Conservation (phyloP, 352 stramenopile species). For the Hyaloperonospora arabidopsidis region DNA sequence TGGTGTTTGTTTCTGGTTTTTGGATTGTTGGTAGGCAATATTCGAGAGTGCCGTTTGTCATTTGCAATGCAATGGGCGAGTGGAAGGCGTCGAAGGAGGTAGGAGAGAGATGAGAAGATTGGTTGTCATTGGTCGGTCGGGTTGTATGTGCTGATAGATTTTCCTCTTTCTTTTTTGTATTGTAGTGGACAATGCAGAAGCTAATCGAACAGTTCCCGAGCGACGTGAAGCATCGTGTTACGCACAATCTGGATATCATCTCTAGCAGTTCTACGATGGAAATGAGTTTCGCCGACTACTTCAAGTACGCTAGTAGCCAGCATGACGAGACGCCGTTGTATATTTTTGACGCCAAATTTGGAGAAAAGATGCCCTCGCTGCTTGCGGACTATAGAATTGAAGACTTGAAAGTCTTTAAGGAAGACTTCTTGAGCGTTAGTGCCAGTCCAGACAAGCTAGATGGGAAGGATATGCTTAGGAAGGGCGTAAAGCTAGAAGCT, state of each 20-base stretch:
- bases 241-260: conserved; percentile 75
- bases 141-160: background rate
- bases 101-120: background rate
- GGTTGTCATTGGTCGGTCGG: background rate
- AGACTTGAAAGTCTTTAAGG: conserved; percentile 59
- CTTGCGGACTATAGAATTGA: conserved; percentile 58
- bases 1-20: too few species aligned
- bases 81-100: conserved; percentile 72
- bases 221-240: conserved; percentile 52
- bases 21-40: conserved; percentile 39
- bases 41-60: conserved; percentile 61
- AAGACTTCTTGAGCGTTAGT: conserved; percentile 62
- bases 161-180: conserved; percentile 2
- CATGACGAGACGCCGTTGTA: conserved; percentile 84
- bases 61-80: conserved; percentile 52
- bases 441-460: conserved; percentile 19
- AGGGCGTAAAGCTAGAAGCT: conserved; percentile 27
- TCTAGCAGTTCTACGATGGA: conserved; percentile 44
- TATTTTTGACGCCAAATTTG: conserved; percentile 82
- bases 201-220: conserved; percentile 40
- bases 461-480: conserved; percentile 5
- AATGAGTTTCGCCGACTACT: conserved; percentile 76
- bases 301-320: conserved; percentile 50
- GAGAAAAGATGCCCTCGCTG: conserved; percentile 69
- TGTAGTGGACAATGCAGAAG: conserved; percentile 67